Percentiles rank a stretch among this genome's conserved stretches.
These are phyloP conservation scores for Isoetes engelmannii DNA, from an alignment of 83 land plant genomes.

Conservation along the genomic window DNA sequence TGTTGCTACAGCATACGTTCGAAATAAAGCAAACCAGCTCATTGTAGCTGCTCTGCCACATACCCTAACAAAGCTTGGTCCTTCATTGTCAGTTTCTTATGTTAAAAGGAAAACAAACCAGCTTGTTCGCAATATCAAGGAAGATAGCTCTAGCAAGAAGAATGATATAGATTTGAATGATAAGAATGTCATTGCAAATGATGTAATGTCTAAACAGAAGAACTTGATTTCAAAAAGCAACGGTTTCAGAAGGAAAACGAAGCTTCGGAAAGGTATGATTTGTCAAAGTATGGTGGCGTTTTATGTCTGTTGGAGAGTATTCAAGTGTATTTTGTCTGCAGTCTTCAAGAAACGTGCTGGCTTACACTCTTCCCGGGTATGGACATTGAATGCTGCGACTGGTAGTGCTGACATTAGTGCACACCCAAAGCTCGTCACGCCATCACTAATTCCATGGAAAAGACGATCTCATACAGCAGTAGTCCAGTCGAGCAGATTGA, in stretches of 20 bases:
- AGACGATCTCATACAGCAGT: conserved; percentile 36
- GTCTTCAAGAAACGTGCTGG: conserved; percentile 14
- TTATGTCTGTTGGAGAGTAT: no score
- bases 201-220: no score
- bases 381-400: conserved; percentile 28
- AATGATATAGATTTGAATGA: no score
- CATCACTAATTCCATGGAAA: conserved; percentile 78
- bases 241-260: conserved; percentile 12
- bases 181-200: no score
- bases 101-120: conserved; percentile 73
- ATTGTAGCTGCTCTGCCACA: conserved; percentile 40
- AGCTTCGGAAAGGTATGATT: conserved; percentile 23
- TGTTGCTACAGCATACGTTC: conserved; percentile 39
- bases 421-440: conserved; percentile 30
- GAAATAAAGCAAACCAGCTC: conserved; percentile 61
- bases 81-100: conserved; percentile 33
- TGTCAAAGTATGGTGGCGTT: neutral
- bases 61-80: neutral
- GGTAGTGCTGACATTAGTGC: neutral
- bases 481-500: conserved; percentile 23
- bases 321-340: no score
- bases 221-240: no score
- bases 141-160: no score
- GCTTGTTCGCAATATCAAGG: conserved; percentile 40
- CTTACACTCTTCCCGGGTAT: conserved; percentile 25